These are phyloP conservation scores for Megacollybia marginata DNA, from an alignment of 768 basidiomycete genomes.

Conservation along the genomic window DNA sequence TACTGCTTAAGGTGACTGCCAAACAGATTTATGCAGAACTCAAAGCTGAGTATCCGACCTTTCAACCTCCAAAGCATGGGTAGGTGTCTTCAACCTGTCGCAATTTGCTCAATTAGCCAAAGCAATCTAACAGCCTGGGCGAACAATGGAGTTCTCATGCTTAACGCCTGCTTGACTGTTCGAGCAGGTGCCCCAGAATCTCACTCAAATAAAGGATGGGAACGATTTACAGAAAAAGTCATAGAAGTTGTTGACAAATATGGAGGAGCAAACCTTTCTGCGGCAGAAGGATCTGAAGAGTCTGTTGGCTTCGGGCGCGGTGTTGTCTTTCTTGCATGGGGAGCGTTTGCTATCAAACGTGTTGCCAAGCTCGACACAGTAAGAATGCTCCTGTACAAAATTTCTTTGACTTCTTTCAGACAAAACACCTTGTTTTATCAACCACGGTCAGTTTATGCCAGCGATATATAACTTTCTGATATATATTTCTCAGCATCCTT, in stretches of 20 bases:
- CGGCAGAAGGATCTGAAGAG: slow-evolving; percentile 22
- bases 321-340: slow-evolving; percentile 82
- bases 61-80: slow-evolving; percentile 79
- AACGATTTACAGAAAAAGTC: slow-evolving; percentile 78
- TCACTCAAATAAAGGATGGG: slow-evolving; percentile 86
- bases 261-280: slow-evolving; percentile 61
- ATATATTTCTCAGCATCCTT: slow-evolving; percentile 62
- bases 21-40: slow-evolving; percentile 83
- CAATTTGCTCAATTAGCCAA: slow-evolving; percentile 3
- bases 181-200: slow-evolving; percentile 68
- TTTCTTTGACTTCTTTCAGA: slow-evolving; percentile 28
- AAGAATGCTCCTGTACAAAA: background rate
- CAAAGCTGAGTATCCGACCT: slow-evolving; percentile 72
- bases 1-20: slow-evolving; percentile 7
- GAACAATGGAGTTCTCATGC: slow-evolving; percentile 77
- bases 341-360: slow-evolving; percentile 77
- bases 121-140: slow-evolving; percentile 79
- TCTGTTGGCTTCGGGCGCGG: slow-evolving; percentile 57
- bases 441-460: slow-evolving; percentile 53
- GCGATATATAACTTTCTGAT: background rate
- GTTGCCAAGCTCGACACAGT: slow-evolving; percentile 74
- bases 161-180: slow-evolving; percentile 92
- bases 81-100: slow-evolving; percentile 28
- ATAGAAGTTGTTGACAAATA: slow-evolving; percentile 71
- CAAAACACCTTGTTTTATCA: slow-evolving; percentile 72